Base-by-base conservation (phyloP, 1,139 yeast species). In the Suhomyces bokatorum region DNA sequence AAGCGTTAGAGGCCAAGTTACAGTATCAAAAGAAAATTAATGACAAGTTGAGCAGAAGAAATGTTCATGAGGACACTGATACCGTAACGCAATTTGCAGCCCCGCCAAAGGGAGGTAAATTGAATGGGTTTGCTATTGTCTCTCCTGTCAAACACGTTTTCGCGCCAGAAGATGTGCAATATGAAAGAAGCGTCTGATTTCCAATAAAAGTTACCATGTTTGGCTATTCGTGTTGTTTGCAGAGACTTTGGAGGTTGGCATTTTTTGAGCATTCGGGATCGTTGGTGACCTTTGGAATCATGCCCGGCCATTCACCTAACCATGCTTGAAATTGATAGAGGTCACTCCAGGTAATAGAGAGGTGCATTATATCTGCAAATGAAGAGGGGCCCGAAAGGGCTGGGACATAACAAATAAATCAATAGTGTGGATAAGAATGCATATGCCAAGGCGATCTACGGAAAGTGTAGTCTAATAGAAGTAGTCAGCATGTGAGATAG, bases 341-440 rank as follows among this genome's bases (percentile, higher is more conserved):
- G 24, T 7, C 24, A 20, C 9, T 2, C 24, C 24, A 5, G 24
- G 24, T 20, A 20, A 20, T 20, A 20, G 24, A 20, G 6, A 6
- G 24, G 4, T 20, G 24, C 24, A 6, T 20, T 20, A 20, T 20
- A 20, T 20, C 24, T 8, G 24, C 24, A 61, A 87, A 89, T 61
- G 97, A 90, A 33, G 89, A 70, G 1, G n/a, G n/a, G n/a, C 95
- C 91, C 3, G 73, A 3, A 80, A 52, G 1, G 85, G 85, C 42
- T 48, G 48, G 50, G 13, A 8, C 17, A 10, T 4, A 7, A 8
- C 8, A 24, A 15, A 60, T 42, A 26, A 55, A 20, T 28, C 30
- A 36, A 36, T 14, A 36, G 8, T 42, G 49, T 57, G 28, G 63
- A 58, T 29, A 81, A 51, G 54, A 72, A 85, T 14, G 68, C 67